A percentile compares a stretch with the other conserved stretches of the same genome.
Evolutionary conservation across 2,329 filamentous ascomycete species (phyloP).

Genomic region (Dothideomycetes sp.): DNA sequence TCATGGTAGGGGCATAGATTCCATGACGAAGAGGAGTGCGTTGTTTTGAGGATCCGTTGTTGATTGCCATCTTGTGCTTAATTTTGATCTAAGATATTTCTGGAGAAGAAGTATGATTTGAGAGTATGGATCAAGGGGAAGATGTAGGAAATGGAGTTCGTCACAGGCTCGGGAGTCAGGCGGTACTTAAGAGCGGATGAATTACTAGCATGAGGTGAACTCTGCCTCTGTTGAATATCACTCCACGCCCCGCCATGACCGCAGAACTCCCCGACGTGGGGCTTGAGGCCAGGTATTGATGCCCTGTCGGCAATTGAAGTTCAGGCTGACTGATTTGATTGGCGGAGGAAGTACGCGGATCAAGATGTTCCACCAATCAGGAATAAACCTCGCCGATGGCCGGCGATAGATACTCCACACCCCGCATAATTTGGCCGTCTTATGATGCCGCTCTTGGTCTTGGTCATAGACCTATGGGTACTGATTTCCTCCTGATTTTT

Average conservation of each 20-base stretch:
- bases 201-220: constrained; percentile 1
- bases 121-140: not conserved
- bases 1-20: constrained; percentile 84
- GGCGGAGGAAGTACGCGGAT: not conserved
- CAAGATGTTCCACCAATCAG: not conserved
- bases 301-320: constrained; percentile 4
- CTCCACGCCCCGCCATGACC: constrained; percentile 1
- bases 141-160: not conserved
- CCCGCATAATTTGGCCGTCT: constrained; percentile 3
- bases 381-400: not conserved
- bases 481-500: too few species aligned
- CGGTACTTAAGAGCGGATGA: constrained; percentile 7
- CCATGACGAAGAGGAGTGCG: constrained; percentile 60
- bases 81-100: not conserved
- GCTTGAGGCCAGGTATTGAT: not conserved
- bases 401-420: constrained; percentile 6
- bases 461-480: constrained; percentile 2
- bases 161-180: not conserved
- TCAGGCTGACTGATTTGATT: not conserved
- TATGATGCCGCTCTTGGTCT: constrained; percentile 1
- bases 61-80: constrained; percentile 19
- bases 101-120: not conserved
- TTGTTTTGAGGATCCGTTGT: constrained; percentile 9
- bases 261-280: not conserved
- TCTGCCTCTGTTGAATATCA: not conserved